Evolutionary conservation across 1,284 basidiomycete genomes (phyloP).

Genomic region (Ganoderma sp.): DNA sequence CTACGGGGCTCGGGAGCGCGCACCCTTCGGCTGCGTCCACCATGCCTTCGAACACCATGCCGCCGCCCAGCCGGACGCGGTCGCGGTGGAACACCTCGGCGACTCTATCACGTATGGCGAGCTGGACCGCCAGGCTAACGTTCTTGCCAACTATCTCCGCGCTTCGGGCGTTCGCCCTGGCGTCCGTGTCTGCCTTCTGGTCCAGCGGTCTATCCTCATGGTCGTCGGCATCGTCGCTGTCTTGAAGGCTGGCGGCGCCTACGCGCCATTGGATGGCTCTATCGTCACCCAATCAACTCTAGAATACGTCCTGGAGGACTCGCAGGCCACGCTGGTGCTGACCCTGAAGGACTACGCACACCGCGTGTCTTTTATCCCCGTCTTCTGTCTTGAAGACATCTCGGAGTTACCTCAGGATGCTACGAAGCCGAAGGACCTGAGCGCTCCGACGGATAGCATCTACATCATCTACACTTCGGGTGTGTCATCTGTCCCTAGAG

Average conservation of each 20-base stretch:
- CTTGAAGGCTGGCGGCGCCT: constrained; percentile 62
- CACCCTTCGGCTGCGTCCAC: constrained; percentile 57
- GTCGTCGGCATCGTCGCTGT: constrained; percentile 59
- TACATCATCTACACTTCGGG: constrained; percentile 70
- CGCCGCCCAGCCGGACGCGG: constrained; percentile 45
- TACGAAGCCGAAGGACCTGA: constrained; percentile 47
- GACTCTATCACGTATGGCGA: constrained; percentile 55
- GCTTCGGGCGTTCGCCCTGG: constrained; percentile 52
- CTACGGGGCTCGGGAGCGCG: constrained; percentile 44
- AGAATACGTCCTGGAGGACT: constrained; percentile 57
- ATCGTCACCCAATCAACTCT: constrained; percentile 61
- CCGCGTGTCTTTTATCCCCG: constrained; percentile 42
- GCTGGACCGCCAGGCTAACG: constrained; percentile 55
- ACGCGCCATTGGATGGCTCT: constrained; percentile 62
- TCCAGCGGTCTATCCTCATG: constrained; percentile 60
- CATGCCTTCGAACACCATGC: constrained; percentile 61
- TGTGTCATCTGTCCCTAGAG: constrained; percentile 37
- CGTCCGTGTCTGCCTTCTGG: constrained; percentile 57
- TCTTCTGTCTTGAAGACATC: constrained; percentile 53
- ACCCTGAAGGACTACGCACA: constrained; percentile 52
- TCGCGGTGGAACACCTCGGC: constrained; percentile 58
- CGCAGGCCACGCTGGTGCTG: constrained; percentile 51
- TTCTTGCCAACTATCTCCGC: constrained; percentile 53
- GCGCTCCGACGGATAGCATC: constrained; percentile 50
- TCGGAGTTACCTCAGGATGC: constrained; percentile 38